Conservation (phyloP, 352 stramenopile species). For the Aphanomyces invadans region DNA sequence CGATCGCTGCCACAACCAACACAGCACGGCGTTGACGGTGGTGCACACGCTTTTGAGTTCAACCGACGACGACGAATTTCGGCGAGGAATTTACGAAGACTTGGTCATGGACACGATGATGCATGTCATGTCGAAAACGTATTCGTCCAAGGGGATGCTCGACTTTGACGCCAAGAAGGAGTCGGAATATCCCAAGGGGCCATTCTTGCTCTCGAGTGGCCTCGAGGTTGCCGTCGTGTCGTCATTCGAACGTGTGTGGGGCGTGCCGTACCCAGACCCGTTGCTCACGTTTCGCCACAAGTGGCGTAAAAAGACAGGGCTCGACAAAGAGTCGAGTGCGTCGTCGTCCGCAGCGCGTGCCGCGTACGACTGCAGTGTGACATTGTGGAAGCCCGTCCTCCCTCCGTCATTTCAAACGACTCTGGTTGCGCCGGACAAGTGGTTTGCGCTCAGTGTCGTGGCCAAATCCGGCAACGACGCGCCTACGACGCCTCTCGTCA, state of each 20-base stretch:
- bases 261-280: slow-evolving; percentile 66
- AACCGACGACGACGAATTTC: slow-evolving; percentile 7
- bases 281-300: slow-evolving; percentile 73
- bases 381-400: slow-evolving; percentile 61
- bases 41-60: slow-evolving; percentile 30
- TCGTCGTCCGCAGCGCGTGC: slow-evolving; percentile 32
- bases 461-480: slow-evolving; percentile 51
- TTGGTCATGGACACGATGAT: slow-evolving; percentile 69
- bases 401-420: slow-evolving; percentile 35
- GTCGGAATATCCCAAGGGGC: slow-evolving; percentile 56
- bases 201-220: slow-evolving; percentile 54
- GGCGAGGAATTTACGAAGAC: slow-evolving; percentile 41
- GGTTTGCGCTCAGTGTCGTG: slow-evolving; percentile 69
- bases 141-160: slow-evolving; percentile 30
- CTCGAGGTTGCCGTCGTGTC: slow-evolving; percentile 64
- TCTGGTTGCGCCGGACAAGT: slow-evolving; percentile 29
- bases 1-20: background rate
- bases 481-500: slow-evolving; percentile 45
- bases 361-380: slow-evolving; percentile 45
- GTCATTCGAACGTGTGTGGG: slow-evolving; percentile 78
- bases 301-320: slow-evolving; percentile 50
- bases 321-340: background rate
- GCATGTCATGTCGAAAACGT: slow-evolving; percentile 66
- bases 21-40: slow-evolving; percentile 24
- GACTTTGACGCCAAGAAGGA: slow-evolving; percentile 53